A percentile compares a stretch with the other conserved stretches of the same genome.
These are phyloP conservation scores for Luffa aegyptiaca DNA, from an alignment of 306 rosid species.

Conservation along the genomic window DNA sequence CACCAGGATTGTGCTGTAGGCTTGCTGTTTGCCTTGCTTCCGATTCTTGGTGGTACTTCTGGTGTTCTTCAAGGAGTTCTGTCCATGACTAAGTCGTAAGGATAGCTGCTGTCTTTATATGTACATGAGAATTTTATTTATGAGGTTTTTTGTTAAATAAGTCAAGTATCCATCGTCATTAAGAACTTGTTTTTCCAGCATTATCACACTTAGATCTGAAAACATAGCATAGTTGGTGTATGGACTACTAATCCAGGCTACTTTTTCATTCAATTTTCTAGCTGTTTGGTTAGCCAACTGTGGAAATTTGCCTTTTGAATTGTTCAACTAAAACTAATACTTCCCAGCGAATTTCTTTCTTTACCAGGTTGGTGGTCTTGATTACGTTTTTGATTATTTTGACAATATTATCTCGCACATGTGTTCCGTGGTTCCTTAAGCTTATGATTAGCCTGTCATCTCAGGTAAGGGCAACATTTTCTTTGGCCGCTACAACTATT, in stretches of 20 bases:
- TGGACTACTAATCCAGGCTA: not conserved
- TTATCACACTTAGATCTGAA: not conserved
- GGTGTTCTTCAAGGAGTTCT: constrained; percentile 90
- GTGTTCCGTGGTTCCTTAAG: constrained; percentile 86
- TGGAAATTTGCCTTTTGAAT: not conserved
- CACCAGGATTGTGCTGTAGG: constrained; percentile 95
- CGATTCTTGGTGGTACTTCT: constrained; percentile 85
- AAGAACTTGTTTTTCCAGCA: not conserved
- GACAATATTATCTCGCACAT: constrained; percentile 67
- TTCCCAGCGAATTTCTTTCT: constrained; percentile 17
- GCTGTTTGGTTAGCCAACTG: not conserved
- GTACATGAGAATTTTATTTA: constrained; percentile 4
- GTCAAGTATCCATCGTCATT: not conserved
- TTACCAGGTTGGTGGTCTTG: constrained; percentile 65
- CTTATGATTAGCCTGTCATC: constrained; percentile 95
- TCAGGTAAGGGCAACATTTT: constrained; percentile 43
- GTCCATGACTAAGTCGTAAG: constrained; percentile 91
- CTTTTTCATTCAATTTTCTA: not conserved
- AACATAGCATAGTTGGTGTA: not conserved
- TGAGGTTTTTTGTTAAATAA: not conserved
- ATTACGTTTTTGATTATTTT: constrained; percentile 56
- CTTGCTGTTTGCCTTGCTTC: constrained; percentile 92
- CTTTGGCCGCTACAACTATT: constrained; percentile 14
- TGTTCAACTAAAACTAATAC: not conserved
- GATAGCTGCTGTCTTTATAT: constrained; percentile 11